Percentiles rank a stretch among this genome's conserved stretches.
phyloP scores from a whole-genome alignment of 2,329 filamentous ascomycete genomes.

The Capronia americana region DNA sequence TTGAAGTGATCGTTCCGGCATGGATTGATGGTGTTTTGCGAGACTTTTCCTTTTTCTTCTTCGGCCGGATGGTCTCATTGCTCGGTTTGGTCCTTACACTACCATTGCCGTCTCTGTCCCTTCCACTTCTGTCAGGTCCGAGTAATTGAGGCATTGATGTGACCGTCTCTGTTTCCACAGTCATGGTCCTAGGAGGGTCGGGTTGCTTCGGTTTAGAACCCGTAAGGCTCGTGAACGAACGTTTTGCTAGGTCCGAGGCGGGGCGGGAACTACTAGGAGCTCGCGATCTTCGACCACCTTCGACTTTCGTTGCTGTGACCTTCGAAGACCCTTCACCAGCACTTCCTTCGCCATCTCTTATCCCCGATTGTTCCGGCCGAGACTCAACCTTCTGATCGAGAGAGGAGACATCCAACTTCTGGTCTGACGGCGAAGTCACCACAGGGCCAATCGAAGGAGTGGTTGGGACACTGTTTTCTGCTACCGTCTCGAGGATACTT shows the following conservation, averaged over 20 bases:
- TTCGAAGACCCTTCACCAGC: conserved; percentile 50
- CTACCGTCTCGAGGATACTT: conserved; percentile 82
- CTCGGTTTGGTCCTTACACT: conserved; percentile 86
- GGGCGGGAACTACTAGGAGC: conserved; percentile 51
- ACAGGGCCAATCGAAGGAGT: conserved; percentile 63
- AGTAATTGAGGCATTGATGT: conserved; percentile 84
- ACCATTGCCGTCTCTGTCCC: conserved; percentile 69
- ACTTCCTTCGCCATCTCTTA: conserved; percentile 50
- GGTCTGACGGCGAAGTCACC: conserved; percentile 44
- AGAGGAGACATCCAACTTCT: conserved; percentile 46
- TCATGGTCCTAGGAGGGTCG: conserved; percentile 87
- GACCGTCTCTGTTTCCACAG: conserved; percentile 95
- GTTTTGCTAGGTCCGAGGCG: conserved; percentile 63
- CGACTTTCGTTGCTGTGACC: conserved; percentile 50
- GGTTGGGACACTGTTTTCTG: conserved; percentile 81
- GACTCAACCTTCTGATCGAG: conserved; percentile 52
- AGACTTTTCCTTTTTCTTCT: conserved; percentile 81
- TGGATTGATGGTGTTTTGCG: conserved; percentile 72
- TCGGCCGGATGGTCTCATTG: conserved; percentile 93
- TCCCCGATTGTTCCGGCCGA: conserved; percentile 54
- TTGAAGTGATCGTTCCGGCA: conserved; percentile 74
- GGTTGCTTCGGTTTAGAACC: conserved; percentile 73
- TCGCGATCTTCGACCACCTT: conserved; percentile 47
- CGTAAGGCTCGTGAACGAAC: conserved; percentile 71
- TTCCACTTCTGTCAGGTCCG: conserved; percentile 59